A percentile compares a stretch with the other conserved stretches of the same genome.
phyloP scores from a whole-genome alignment of 2,329 filamentous ascomycete species.

The Talaromyces sp. region DNA sequence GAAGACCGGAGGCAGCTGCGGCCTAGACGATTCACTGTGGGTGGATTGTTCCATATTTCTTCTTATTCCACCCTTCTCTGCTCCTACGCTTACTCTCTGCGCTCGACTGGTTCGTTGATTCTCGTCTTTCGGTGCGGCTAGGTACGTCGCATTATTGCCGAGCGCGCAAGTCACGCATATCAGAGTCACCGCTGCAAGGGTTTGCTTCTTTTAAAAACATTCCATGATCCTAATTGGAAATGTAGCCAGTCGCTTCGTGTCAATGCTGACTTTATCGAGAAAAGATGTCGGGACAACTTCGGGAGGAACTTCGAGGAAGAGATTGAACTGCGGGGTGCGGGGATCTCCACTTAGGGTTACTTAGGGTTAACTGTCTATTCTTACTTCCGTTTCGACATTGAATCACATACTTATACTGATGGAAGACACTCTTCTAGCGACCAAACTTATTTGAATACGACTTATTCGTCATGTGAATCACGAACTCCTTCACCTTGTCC shows the following conservation, averaged over 20 bases:
- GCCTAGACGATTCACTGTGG: not conserved
- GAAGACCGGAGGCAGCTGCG: slow-evolving; percentile 32
- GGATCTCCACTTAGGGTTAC: slow-evolving; percentile 3
- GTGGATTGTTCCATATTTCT: not conserved
- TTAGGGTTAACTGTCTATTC: too few relatives aligned
- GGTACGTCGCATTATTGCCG: not conserved
- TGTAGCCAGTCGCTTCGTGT: not conserved
- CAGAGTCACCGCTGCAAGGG: not conserved
- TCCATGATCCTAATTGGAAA: not conserved
- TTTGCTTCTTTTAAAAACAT: not conserved
- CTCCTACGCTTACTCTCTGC: not conserved
- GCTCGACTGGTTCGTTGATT: not conserved
- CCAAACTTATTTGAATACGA: too few relatives aligned
- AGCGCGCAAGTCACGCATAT: not conserved
- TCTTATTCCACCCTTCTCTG: too few relatives aligned
- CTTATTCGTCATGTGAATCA: too few relatives aligned
- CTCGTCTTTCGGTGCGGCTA: not conserved
- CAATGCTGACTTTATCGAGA: not conserved
- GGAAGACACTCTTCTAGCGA: too few relatives aligned
- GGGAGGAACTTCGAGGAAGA: not conserved
- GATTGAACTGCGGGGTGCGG: slow-evolving; percentile 10
- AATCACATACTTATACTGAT: too few relatives aligned
- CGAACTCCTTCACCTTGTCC: too few relatives aligned
- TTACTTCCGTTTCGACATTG: too few relatives aligned
- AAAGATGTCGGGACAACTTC: not conserved